Conservation (phyloP, 2,329 filamentous ascomycete genomes). For the Colletotrichum eleusines region DNA sequence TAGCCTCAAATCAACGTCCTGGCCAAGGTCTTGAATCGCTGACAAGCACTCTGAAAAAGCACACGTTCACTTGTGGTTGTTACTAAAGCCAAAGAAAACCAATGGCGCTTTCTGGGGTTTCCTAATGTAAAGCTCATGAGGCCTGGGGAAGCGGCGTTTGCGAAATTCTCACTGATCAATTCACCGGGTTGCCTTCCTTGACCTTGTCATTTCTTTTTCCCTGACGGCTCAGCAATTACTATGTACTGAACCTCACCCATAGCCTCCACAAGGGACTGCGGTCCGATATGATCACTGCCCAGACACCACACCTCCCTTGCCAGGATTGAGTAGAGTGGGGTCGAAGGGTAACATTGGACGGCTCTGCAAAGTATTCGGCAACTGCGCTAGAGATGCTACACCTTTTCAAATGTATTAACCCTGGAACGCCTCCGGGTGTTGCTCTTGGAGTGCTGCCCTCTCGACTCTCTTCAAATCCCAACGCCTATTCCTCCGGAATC, state of each 20-base stretch:
- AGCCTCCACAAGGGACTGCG: slow-evolving; percentile 52
- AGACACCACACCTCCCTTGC: slow-evolving; percentile 20
- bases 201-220: slow-evolving; percentile 3
- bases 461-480: slow-evolving; percentile 46
- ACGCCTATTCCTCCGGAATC: slow-evolving; percentile 49
- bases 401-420: slow-evolving; percentile 44
- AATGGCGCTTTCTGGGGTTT: not conserved
- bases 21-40: not conserved
- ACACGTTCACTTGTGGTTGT: not conserved
- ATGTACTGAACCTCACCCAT: slow-evolving; percentile 6
- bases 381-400: slow-evolving; percentile 19
- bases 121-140: not conserved
- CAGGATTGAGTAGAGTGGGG: slow-evolving; percentile 18
- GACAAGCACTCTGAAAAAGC: too few species aligned
- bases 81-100: too few species aligned
- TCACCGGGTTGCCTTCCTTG: not conserved
- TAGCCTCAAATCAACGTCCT: not conserved
- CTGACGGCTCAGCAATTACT: not conserved
- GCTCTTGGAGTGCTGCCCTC: slow-evolving; percentile 5
- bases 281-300: slow-evolving; percentile 50
- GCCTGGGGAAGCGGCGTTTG: not conserved
- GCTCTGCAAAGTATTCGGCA: slow-evolving; percentile 15
- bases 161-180: not conserved
- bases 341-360: slow-evolving; percentile 32
- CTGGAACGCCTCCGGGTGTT: slow-evolving; percentile 4